Evolutionary conservation across 805 yeast genomes (phyloP).

Genomic region (Starmerella khaoyaiensis): DNA sequence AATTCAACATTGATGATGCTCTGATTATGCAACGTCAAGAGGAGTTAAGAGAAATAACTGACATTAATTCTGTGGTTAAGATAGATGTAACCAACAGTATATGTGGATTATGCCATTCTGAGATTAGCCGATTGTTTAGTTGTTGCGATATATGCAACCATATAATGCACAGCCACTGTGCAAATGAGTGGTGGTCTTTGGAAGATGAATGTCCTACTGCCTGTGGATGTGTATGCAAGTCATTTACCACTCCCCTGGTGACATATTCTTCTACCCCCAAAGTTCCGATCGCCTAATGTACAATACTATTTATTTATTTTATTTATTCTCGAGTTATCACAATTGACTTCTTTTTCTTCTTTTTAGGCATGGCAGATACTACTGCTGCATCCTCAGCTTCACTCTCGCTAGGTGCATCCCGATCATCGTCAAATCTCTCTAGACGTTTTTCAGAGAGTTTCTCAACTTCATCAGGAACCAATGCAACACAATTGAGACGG

Average conservation of each 20-base stretch:
- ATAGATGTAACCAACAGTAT: conserved; percentile 24
- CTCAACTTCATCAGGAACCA: conserved; percentile 62
- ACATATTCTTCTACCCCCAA: not conserved
- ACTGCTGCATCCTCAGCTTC: conserved; percentile 10
- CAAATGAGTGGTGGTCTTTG: conserved; percentile 61
- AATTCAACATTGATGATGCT: conserved; percentile 39
- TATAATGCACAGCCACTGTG: conserved; percentile 65
- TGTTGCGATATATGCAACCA: conserved; percentile 69
- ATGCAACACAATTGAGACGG: conserved; percentile 72
- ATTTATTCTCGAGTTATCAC: conserved; percentile 14
- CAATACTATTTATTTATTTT: not conserved
- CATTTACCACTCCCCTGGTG: not conserved
- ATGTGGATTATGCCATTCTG: conserved; percentile 56
- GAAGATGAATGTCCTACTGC: conserved; percentile 64
- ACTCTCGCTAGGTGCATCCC: conserved; percentile 19
- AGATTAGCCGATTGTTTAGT: conserved; percentile 46
- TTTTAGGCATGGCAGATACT: conserved; percentile 13
- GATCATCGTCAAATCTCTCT: conserved; percentile 48
- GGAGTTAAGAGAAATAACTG: not conserved
- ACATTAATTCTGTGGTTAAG: not conserved
- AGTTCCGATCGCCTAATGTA: not conserved
- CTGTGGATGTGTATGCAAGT: conserved; percentile 62
- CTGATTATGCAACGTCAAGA: not conserved
- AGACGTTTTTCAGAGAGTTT: conserved; percentile 51
- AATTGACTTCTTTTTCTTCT: conserved; percentile 24